Base-by-base conservation (phyloP, 225 moss, liverwort and hornwort genomes). In the Bryoerythrophyllum caledonicum region DNA sequence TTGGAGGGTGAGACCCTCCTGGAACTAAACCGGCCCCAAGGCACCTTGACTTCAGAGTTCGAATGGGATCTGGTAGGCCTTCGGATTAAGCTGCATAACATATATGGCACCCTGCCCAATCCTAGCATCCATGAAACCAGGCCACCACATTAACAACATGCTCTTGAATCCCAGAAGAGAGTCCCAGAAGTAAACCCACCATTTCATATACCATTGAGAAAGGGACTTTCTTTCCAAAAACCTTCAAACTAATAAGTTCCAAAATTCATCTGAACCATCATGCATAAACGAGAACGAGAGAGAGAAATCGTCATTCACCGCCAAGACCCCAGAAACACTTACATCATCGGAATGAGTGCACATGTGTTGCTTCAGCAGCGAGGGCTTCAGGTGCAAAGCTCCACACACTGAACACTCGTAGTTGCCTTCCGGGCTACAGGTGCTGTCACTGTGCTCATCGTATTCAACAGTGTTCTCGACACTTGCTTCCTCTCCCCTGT, bases 41-140 rank as follows among this genome's bases (percentile, higher is more conserved):
- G 80, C 84, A 77, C 74, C 66, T 80, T 84, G 80, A 77, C 84
- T 84, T 84, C 80, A 80, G 74, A 84, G 84, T 80, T 80, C 77
- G 77, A 80, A 84, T 84, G 80, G 80, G 84, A 84, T 84, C 80
- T 80, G 80, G 80, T 80, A 77, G 74, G 77, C 77, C 84, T 74
- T 84, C 76, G 71, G 73, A 58, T 83, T 80, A 65, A 59, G 80
- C 84, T 70, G 74, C 64, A 72, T 35, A n/a, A 38, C 0, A 3
- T 14, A 44, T 44, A 44, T 13, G 4, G 24, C 23, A 65, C 60
- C 74, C 43, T 55, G 77, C 71, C 71, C 76, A 74, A 34, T 67
- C 72, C 76, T 76, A 76, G 14, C 32, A 43, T 57, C 32, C 70
- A 49, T 49, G 48, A 64, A 65, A 65, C 53, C 51, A 71, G 34